Evolutionary conservation across 164 flowering plant species (phyloP).

Genomic region (Echeveria elegans): DNA sequence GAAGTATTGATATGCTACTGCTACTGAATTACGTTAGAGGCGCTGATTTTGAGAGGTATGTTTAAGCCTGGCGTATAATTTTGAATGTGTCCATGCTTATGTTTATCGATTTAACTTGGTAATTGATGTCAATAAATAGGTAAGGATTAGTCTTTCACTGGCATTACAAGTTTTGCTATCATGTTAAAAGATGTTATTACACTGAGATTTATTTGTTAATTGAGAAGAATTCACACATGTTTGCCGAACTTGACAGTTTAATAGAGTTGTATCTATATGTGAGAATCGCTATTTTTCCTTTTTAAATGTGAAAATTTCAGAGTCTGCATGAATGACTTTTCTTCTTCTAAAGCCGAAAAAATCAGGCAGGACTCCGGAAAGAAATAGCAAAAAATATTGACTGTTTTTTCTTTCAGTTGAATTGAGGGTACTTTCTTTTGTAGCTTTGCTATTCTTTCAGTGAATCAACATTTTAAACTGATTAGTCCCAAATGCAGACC

Average conservation of each 20-base stretch:
- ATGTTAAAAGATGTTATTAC: neutral
- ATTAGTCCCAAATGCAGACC: neutral
- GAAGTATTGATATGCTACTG: neutral
- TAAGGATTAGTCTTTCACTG: neutral
- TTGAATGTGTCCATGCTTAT: neutral
- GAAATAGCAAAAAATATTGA: too few species aligned
- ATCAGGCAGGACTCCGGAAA: neutral
- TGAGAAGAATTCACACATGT: neutral
- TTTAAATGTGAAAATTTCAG: neutral
- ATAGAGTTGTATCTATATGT: neutral
- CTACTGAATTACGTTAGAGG: neutral
- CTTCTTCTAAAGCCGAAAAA: neutral
- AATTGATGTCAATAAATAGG: neutral
- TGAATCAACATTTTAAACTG: neutral
- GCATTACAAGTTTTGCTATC: too few species aligned
- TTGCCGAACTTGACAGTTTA: neutral
- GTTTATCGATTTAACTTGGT: neutral
- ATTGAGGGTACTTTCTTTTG: neutral
- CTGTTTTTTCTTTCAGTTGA: neutral
- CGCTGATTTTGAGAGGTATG: neutral
- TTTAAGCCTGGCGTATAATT: neutral
- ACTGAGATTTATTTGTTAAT: too few species aligned
- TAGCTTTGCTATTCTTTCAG: neutral
- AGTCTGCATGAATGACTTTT: neutral
- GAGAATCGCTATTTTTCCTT: neutral